Evolutionary conservation across 805 yeast species (phyloP), one percentile per base, ranked within the genome.

Genomic region (Candida nitratophila): DNA sequence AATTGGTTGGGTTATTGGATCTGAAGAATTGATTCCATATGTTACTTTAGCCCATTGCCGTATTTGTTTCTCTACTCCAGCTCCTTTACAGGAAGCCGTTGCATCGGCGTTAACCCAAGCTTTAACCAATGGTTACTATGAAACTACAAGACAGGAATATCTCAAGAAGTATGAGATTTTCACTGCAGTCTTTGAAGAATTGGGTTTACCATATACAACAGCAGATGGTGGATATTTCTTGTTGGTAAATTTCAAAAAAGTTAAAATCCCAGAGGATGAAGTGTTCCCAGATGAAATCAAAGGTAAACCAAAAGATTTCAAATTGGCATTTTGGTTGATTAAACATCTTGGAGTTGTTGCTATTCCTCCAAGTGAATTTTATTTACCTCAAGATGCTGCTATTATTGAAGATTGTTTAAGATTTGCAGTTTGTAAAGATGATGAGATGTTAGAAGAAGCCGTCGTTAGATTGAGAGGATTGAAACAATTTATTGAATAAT

Each of bases 291-390:
- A 68, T 15, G 89, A 81, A 16, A 74, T 93, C 47, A 59, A 67
- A 42, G 63, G 63, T 31, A 78, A 85, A 49, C 91, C 96, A 15
- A 80, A 80, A 50, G 99, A 93, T 67, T 93, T 89, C 73, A 79
- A 79, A 60, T 72, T 83, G 50, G 95, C 96, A 1, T 87, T 86
- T 66, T 93, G 98, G 97, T 72, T 93, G 47, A 88, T 89, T 56
- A 82, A 79, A 59, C 96, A 89, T 60, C 63, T 91, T 46, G 99
- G 99, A 11, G 95, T 93, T 35, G 98, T 93, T 19, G 84, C 96
- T 4, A 93, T 93, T 50, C 99, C 99, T 11, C 98, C 98, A 26
- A 84, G 96, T n/a, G 98, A 91, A 64, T 93, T 93, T 58, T 79
- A 86, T 56, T 74, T 81, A 37, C 76, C 79, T 10, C 80, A 77